Conservation (phyloP, 192 early-diverging fungal genomes). For the Dissophora globulifera region DNA sequence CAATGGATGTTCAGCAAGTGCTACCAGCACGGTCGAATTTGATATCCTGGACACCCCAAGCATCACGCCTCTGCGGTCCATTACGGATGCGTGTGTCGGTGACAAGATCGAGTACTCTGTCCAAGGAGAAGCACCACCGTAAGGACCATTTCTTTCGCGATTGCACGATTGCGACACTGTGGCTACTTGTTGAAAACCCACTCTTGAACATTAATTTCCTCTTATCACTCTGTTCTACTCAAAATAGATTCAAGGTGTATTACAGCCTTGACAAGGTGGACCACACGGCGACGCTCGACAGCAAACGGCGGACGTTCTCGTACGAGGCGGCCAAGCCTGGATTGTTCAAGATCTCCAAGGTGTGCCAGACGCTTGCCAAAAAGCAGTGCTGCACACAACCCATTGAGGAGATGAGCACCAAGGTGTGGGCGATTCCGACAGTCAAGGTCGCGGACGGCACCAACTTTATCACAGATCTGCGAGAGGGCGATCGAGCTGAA, state of each 20-base stretch:
- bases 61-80: slow-evolving; percentile 18
- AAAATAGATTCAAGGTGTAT: slow-evolving; percentile 35
- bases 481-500: slow-evolving; percentile 32
- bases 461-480: slow-evolving; percentile 34
- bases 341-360: slow-evolving; percentile 21
- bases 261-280: slow-evolving; percentile 32
- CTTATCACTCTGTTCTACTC: not conserved
- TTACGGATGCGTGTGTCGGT: slow-evolving; percentile 35
- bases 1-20: slow-evolving; percentile 34
- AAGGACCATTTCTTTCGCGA: not conserved
- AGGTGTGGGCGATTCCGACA: slow-evolving; percentile 39
- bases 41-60: slow-evolving; percentile 39
- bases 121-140: slow-evolving; percentile 32
- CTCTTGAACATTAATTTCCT: not conserved
- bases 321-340: slow-evolving; percentile 25
- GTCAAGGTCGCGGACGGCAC: slow-evolving; percentile 26
- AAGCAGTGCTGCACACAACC: slow-evolving; percentile 45
- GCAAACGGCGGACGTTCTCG: slow-evolving; percentile 13
- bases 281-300: slow-evolving; percentile 12
- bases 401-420: slow-evolving; percentile 12
- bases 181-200: too few relatives aligned
- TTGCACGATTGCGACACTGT: too few relatives aligned
- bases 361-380: slow-evolving; percentile 35
- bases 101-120: slow-evolving; percentile 40
- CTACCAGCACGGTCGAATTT: slow-evolving; percentile 25